Conservation (phyloP, 2,329 filamentous ascomycete species). For the Penicillium verrucosum region DNA sequence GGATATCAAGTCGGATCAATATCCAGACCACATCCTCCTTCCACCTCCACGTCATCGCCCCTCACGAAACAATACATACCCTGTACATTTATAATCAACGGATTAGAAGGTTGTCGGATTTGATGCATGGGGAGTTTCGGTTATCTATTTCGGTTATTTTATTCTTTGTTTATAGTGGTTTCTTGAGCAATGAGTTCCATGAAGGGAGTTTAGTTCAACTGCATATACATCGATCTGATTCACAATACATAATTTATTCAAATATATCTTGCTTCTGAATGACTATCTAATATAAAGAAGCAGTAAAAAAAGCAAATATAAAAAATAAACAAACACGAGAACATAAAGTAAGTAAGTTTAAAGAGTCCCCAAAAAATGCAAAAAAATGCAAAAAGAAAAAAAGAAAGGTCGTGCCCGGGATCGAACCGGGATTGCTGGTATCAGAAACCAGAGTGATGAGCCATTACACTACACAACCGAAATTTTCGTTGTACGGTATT, state of each 20-base stretch:
- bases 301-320: not conserved
- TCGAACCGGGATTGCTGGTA: conserved; percentile 8
- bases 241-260: not conserved
- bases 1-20: not conserved
- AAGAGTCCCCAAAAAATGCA: too few species aligned
- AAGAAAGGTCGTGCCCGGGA: conserved; percentile 9
- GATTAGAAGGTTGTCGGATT: not conserved
- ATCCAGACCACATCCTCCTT: not conserved
- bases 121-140: not conserved
- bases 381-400: not conserved
- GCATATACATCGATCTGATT: not conserved
- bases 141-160: not conserved
- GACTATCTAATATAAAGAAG: not conserved
- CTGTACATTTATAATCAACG: not conserved
- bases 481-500: too few species aligned
- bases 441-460: conserved; percentile 1
- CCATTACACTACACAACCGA: not conserved
- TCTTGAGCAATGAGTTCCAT: not conserved
- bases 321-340: not conserved
- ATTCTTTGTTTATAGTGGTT: not conserved
- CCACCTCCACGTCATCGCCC: not conserved
- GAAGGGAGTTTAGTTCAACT: not conserved
- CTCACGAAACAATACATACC: not conserved
- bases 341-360: not conserved
- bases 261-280: not conserved